Base-by-base conservation (phyloP, 176 grass and related monocot genomes). In the Thalia dealbata region DNA sequence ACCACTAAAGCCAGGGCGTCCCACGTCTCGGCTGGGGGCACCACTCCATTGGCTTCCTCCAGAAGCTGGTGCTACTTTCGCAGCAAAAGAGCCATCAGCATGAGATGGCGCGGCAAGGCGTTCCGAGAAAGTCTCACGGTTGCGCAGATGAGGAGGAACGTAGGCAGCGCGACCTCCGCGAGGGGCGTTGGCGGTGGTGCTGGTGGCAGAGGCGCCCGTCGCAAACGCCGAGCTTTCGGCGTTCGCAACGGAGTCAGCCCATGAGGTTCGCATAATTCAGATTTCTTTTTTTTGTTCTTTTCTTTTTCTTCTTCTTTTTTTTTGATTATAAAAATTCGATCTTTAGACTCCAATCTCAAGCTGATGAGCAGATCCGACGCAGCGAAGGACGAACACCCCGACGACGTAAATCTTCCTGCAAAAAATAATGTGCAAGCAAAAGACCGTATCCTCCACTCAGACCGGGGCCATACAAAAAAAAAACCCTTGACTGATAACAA, bases 161-260 rank as follows among this genome's bases (percentile, higher is more conserved):
- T 96, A 96, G 7, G 86, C 24, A 13, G 83, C 75, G 63, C 77
- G 89, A 48, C 84, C 79, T 14, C 78, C 73, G 32, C 81, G 89
- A 21, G 80, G 65, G 43, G 73, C 88, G 22, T 62, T 46, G 15
- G 62, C 69, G 14, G 29, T 61, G 38, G 44, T 50, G 19, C 27
- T 35, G 41, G 11, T 30, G 23, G 79, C 32, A 42, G 79, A 66
- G 58, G 46, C 51, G 41, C 41, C 86, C 75, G 86, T 87, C 50
- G 35, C 89, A 84, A 82, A 62, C 92, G 84, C 92, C 89, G 92
- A 85, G 83, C 64, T 90, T 70, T 96, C 92, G 89, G 92, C 88
- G 89, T 91, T 91, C 84, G 89, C 92, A 83, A 96, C 86, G 84
- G 89, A 88, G 74, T 96, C 92, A 96, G 92, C 92, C 92, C 92